Conservation (phyloP, 2,329 filamentous ascomycete species). For the Xylariaceae sp. region DNA sequence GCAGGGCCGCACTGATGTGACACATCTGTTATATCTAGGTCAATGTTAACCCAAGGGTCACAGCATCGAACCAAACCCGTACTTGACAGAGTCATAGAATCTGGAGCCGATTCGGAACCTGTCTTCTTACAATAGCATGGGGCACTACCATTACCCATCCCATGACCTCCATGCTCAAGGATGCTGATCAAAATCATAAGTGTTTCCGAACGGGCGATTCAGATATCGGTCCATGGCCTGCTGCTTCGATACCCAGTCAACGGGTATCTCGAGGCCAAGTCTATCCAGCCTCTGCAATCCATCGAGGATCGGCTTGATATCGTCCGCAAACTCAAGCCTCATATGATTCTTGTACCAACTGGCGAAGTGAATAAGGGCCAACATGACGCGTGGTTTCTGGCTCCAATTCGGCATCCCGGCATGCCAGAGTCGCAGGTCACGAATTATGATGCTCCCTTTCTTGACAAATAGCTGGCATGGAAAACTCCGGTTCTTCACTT, state of each 20-base stretch:
- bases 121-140: background rate
- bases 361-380: slow-evolving; percentile 57
- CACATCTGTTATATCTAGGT: too few relatives aligned
- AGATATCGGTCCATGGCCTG: slow-evolving; percentile 45
- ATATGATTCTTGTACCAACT: slow-evolving; percentile 54
- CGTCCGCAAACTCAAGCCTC: slow-evolving; percentile 48
- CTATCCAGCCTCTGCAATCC: slow-evolving; percentile 28
- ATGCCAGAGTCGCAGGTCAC: slow-evolving; percentile 59
- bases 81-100: too few relatives aligned
- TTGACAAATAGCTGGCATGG: slow-evolving; percentile 47
- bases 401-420: slow-evolving; percentile 57
- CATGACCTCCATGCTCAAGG: slow-evolving; percentile 8
- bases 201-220: slow-evolving; percentile 54
- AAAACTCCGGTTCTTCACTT: slow-evolving; percentile 33
- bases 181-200: slow-evolving; percentile 55
- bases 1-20: too few relatives aligned
- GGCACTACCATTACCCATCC: background rate
- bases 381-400: slow-evolving; percentile 48
- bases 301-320: slow-evolving; percentile 43
- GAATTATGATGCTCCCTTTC: slow-evolving; percentile 52
- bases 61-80: too few relatives aligned
- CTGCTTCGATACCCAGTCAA: slow-evolving; percentile 42
- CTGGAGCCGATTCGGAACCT: too few relatives aligned
- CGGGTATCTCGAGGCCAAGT: slow-evolving; percentile 44
- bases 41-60: too few relatives aligned